Evolutionary conservation across 352 stramenopile species (phyloP), one percentile per base, ranked within the genome.

Genomic region (Phytophthora multivora): DNA sequence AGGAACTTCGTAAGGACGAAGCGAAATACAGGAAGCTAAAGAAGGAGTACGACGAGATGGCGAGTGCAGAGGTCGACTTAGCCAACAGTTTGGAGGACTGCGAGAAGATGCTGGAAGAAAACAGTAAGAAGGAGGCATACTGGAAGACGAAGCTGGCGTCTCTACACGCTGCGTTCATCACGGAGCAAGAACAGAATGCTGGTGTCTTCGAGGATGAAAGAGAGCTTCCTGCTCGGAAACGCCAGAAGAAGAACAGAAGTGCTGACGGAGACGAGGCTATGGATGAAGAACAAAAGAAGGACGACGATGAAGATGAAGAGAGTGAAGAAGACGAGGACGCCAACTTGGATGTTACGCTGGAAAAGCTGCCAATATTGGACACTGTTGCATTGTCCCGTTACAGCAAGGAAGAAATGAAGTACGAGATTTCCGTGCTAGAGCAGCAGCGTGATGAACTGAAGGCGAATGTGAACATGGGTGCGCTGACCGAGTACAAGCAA

Each of bases 391-490:
- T 98, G 39, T 80, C 86, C 45, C 83, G 90, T 45, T 96, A 96
- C 81, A 91, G 85, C 67, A 90, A 90, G 55, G 90, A 98, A 49
- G 85, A 97, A 39, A 81, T 98, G 55, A 97, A 98, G 69, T 93
- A 97, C 73, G 85, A 97, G 47, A 98, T 98, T 60, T 88, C 78
- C 5, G 80, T 95, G 59, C 74, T 98, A 15, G 90, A 98, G 59
- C 88, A 96, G 51, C 92, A 98, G 72, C 79, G 92, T 50, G 92
- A 98, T 52, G 80, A 91, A 53, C 75, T 98, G 41, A 97, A 97
- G 63, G 96, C 95, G 36, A 98, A 98, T 68, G 92, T 97, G 1
- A 98, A 98, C 80, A 96, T 98, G 86, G 73, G 82, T 18, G 92
- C 95, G 0, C 67, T 98, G 21, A 57, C 72, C 7, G 91, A 97